Evolutionary conservation across 805 yeast genomes (phyloP).

Genomic region (Monosporozyma yasuniensis): DNA sequence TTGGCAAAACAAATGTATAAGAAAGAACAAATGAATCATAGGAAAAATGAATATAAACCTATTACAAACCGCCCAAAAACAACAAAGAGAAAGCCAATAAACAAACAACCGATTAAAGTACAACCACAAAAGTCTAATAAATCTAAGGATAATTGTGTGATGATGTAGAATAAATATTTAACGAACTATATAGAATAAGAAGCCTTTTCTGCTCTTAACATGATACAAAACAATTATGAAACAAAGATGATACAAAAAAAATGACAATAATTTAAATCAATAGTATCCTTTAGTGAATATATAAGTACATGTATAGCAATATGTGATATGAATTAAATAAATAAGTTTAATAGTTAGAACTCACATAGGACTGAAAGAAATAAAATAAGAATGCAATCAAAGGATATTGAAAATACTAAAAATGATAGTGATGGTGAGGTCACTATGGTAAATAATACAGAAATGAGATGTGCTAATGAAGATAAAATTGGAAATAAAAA

Average conservation of each 20-base stretch:
- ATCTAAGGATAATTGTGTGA: conserved; percentile 9
- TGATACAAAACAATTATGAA: conserved; percentile 5
- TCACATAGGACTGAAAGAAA: no score
- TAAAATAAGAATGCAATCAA: not conserved
- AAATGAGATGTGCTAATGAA: not conserved
- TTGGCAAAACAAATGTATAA: conserved; percentile 6
- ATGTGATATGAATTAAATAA: not conserved
- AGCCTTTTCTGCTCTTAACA: no score
- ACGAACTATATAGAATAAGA: not conserved
- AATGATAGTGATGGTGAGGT: not conserved
- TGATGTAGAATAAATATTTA: conserved; percentile 8
- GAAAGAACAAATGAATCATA: not conserved
- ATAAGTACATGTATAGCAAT: not conserved
- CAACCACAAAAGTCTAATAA: conserved; percentile 1
- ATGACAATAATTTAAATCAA: not conserved
- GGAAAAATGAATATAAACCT: not conserved
- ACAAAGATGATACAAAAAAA: not conserved
- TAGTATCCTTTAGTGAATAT: not conserved
- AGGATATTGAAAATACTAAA: not conserved
- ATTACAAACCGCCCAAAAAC: conserved; percentile 3
- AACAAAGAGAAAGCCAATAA: not conserved
- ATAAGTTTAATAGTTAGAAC: no score
- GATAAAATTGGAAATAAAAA: not conserved
- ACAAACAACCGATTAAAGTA: not conserved
- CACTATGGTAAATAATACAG: not conserved